A percentile compares a stretch with the other conserved stretches of the same genome.
Conservation (phyloP, 352 stramenopile genomes). For the Phytophthora meadii region DNA sequence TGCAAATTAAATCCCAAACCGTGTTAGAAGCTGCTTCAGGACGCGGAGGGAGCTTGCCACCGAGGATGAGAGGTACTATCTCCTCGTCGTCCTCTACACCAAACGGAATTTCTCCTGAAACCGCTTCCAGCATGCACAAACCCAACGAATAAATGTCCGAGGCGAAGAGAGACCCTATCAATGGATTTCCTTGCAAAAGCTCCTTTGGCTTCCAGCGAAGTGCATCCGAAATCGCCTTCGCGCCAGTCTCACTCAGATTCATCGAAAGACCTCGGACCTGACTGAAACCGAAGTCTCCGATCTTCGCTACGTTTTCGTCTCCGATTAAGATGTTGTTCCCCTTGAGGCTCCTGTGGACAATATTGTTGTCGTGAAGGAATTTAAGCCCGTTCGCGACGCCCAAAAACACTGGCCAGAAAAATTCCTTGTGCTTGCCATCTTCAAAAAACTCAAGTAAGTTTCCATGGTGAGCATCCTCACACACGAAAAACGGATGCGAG, state of each 20-base stretch:
- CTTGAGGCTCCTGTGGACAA: slow-evolving; percentile 3
- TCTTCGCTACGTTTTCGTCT: not conserved
- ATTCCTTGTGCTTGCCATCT: not conserved
- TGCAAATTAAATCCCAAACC: no score
- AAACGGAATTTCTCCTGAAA: slow-evolving; percentile 9
- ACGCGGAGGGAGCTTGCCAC: no score
- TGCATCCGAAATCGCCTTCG: not conserved
- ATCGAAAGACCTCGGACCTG: slow-evolving; percentile 11
- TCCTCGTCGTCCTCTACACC: not conserved
- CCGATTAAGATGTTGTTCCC: slow-evolving; percentile 10
- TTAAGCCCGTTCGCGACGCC: not conserved
- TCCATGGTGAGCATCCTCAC: slow-evolving; percentile 2
- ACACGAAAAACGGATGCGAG: not conserved
- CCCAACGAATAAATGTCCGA: slow-evolving; percentile 11
- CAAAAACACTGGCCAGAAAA: slow-evolving; percentile 4
- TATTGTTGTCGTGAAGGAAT: not conserved
- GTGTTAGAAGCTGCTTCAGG: no score
- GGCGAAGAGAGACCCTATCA: not conserved
- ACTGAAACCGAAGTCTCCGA: slow-evolving; percentile 14
- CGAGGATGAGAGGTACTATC: not conserved
- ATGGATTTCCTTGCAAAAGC: not conserved
- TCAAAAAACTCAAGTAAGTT: not conserved
- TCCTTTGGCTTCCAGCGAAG: slow-evolving; percentile 14
- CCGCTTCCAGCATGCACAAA: slow-evolving; percentile 15
- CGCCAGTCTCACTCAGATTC: not conserved